These are phyloP conservation scores for Sonneratia caseolaris DNA, from an alignment of 345 rosid species.

Conservation along the genomic window DNA sequence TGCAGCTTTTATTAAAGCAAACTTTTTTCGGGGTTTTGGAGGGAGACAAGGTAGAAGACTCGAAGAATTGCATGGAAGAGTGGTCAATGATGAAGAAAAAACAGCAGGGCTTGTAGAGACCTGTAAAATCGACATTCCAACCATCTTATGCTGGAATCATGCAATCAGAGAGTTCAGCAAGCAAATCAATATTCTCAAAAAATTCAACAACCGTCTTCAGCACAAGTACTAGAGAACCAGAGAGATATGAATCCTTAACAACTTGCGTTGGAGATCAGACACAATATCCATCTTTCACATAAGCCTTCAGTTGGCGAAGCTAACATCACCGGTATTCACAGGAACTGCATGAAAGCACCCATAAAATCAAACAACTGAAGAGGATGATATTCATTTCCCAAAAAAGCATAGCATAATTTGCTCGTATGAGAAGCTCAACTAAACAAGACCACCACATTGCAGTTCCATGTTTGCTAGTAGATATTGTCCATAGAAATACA, in stretches of 20 bases:
- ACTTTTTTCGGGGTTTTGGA: conserved; percentile 33
- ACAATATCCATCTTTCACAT: background rate
- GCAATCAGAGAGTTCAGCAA: background rate
- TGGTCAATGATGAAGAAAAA: background rate
- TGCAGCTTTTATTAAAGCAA: conserved; percentile 30
- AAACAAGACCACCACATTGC: background rate
- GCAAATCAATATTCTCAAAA: background rate
- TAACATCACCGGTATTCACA: background rate
- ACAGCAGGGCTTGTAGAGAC: conserved; percentile 1
- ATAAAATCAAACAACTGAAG: background rate
- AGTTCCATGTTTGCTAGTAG: background rate
- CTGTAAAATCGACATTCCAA: background rate
- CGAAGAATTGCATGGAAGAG: conserved; percentile 3
- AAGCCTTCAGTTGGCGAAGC: background rate
- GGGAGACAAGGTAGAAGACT: conserved; percentile 43
- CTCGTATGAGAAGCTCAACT: background rate
- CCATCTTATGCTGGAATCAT: background rate
- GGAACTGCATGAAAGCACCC: background rate
- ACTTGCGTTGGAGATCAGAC: background rate
- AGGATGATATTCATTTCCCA: background rate
- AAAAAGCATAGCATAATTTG: background rate
- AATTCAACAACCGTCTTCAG: background rate
- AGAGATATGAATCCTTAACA: background rate
- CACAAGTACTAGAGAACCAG: background rate
- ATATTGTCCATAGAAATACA: background rate